These are phyloP conservation scores for Diaporthe australafricana DNA, from an alignment of 2,329 filamentous ascomycete species.

Conservation along the genomic window DNA sequence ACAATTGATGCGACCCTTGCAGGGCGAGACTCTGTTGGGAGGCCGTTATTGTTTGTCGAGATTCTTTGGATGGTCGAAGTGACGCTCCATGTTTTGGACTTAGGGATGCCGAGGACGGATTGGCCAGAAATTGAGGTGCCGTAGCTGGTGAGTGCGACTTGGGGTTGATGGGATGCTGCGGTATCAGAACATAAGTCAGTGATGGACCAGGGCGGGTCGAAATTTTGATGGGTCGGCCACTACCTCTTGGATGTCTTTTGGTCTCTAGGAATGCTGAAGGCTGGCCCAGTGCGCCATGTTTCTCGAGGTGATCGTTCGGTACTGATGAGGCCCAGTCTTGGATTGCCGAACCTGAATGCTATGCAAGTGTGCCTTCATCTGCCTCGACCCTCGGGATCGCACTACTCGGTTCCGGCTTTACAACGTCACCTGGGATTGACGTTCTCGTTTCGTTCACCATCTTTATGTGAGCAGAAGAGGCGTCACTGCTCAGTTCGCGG, in stretches of 20 bases:
- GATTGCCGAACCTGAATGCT: neutral
- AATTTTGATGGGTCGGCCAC: no score
- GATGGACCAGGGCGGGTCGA: neutral
- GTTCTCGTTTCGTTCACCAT: no score
- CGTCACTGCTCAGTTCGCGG: neutral
- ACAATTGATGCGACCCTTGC: neutral
- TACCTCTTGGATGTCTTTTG: neutral
- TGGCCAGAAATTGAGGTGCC: neutral
- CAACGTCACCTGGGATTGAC: no score
- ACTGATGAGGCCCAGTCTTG: conserved; percentile 21
- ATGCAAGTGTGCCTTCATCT: neutral
- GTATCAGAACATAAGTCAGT: neutral
- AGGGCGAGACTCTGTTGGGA: neutral
- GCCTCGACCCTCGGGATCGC: neutral
- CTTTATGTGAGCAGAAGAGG: no score
- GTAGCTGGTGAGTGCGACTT: neutral
- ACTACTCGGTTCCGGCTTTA: no score
- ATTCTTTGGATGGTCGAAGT: conserved; percentile 29
- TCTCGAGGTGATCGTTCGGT: neutral
- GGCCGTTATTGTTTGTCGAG: neutral
- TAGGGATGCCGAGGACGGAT: neutral
- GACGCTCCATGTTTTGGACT: conserved; percentile 18
- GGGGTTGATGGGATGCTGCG: neutral
- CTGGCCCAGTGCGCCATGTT: rapidly evolving
- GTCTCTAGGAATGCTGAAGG: no score